Conservation (phyloP, 2,329 filamentous ascomycete species). For the Cercospora sesami region DNA sequence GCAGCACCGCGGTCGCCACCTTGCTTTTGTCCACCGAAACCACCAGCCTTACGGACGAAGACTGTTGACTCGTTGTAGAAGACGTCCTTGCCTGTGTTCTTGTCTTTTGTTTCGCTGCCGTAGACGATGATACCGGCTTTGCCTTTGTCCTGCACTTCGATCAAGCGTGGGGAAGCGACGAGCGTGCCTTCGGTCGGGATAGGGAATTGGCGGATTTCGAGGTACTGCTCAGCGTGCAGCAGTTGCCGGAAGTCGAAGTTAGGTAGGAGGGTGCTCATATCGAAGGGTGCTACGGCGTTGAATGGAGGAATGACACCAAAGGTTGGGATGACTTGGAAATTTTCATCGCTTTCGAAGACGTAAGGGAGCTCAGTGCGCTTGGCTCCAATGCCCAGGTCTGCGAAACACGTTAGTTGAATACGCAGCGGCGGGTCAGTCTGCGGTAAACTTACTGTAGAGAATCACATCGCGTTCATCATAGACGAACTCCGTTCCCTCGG, state of each 20-base stretch:
- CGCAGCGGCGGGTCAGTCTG: too few species aligned
- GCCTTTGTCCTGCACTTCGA: slow-evolving; percentile 97
- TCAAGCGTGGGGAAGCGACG: slow-evolving; percentile 72
- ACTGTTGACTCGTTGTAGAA: slow-evolving; percentile 97
- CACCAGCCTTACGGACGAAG: slow-evolving; percentile 87
- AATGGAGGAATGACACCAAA: slow-evolving; percentile 96
- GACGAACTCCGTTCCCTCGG: slow-evolving; percentile 71
- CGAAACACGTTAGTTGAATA: not conserved
- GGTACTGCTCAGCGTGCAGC: slow-evolving; percentile 96
- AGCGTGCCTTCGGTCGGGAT: slow-evolving; percentile 82
- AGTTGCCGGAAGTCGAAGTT: slow-evolving; percentile 99
- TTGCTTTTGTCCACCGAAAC: slow-evolving; percentile 82
- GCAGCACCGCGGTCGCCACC: slow-evolving; percentile 74
- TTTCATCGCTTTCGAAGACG: slow-evolving; percentile 84
- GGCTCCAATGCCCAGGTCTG: slow-evolving; percentile 81
- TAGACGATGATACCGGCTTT: slow-evolving; percentile 79
- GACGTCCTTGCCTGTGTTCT: slow-evolving; percentile 79
- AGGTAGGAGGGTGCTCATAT: slow-evolving; percentile 77
- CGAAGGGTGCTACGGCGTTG: slow-evolving; percentile 76
- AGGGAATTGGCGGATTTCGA: slow-evolving; percentile 89
- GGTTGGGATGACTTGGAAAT: slow-evolving; percentile 93
- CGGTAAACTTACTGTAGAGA: slow-evolving; percentile 67
- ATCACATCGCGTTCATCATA: slow-evolving; percentile 87
- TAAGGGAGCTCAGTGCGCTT: slow-evolving; percentile 85
- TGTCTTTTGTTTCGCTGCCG: slow-evolving; percentile 79